Evolutionary conservation across 495 filamentous ascomycete genomes (phyloP), one percentile per base, ranked within the genome.

Genomic region (Talaromyces adpressus): DNA sequence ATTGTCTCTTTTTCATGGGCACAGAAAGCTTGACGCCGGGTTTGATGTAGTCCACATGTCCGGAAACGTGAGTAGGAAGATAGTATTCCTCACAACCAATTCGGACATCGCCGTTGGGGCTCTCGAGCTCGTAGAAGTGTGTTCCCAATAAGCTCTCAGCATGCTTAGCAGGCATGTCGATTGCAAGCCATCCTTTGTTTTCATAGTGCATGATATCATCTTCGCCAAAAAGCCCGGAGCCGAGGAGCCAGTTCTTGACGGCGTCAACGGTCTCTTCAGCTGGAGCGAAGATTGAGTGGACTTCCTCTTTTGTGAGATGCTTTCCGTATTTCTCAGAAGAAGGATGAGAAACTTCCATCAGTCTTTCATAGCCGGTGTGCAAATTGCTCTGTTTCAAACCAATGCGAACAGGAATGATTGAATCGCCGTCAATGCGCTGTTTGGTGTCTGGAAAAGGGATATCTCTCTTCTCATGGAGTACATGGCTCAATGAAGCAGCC

Each of bases 41-140:
- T 0, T 79, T 86, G 49, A 87, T 81, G 63, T 83, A 86, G 69
- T 88, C 85, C 47, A 87, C 73, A 59, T 87, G 81, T 7, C 69
- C 64, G 36, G 74, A 74, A 22, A 87, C 62, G 22, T 80, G 69
- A 9, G 75, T 68, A 0, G 85, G 85, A 8, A 87, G 70, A 51
- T 83, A 79, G 60, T 87, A 87, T 29, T 74, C 69, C 18, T 80
- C 75, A 61, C 82, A 84, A 9, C 81, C 81, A 62, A 85, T 74
- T 23, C 80, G 79, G 23, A 74, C 71, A 14, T 72, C 75, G 32
- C 71, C 74, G 45, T 53, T 61, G n/a, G 66, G 56, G 62, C 87
- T 81, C 62, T 81, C 72, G 67, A 86, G 84, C 51, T 82, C 63
- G 64, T 84, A 80, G 66, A 87, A 89, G 63, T 85, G 73, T 3